A percentile compares a stretch with the other conserved stretches of the same genome.
phyloP scores from a whole-genome alignment of 2,329 filamentous ascomycete species.

The Alternaria longipes region DNA sequence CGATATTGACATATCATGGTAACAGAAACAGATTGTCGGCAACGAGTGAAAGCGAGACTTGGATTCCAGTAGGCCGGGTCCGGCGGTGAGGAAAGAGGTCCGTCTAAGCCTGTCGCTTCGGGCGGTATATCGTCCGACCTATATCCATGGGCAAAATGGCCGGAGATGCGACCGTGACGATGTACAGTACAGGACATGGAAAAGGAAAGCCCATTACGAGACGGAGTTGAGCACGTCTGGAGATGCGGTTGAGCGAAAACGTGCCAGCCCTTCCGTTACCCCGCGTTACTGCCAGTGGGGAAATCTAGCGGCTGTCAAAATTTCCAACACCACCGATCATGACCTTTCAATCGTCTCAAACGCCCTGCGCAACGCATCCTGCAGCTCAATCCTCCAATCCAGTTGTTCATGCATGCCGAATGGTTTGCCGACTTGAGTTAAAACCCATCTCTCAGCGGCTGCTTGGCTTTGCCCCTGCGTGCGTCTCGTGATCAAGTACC shows the following conservation, averaged over 20 bases:
- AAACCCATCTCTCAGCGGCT: neutral
- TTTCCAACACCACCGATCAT: constrained; percentile 18
- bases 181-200: neutral
- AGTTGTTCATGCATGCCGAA: constrained; percentile 21
- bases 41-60: neutral
- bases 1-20: too few relatives aligned
- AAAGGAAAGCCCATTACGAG: neutral
- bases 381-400: constrained; percentile 17
- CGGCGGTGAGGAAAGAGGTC: constrained; percentile 25
- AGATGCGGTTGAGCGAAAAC: neutral
- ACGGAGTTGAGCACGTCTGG: too few relatives aligned
- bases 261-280: constrained; percentile 4
- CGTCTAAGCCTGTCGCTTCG: constrained; percentile 27
- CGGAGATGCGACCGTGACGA: neutral
- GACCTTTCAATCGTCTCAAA: constrained; percentile 2
- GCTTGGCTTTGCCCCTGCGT: constrained; percentile 1
- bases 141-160: neutral
- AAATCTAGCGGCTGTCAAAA: constrained; percentile 9
- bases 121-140: constrained; percentile 17
- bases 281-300: constrained; percentile 26
- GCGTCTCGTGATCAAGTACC: neutral
- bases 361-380: constrained; percentile 22
- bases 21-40: too few relatives aligned
- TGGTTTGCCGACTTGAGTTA: neutral
- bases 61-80: neutral